These are phyloP conservation scores for Lignosus rhinocerotis DNA, from an alignment of 1,284 basidiomycete genomes.

Conservation along the genomic window DNA sequence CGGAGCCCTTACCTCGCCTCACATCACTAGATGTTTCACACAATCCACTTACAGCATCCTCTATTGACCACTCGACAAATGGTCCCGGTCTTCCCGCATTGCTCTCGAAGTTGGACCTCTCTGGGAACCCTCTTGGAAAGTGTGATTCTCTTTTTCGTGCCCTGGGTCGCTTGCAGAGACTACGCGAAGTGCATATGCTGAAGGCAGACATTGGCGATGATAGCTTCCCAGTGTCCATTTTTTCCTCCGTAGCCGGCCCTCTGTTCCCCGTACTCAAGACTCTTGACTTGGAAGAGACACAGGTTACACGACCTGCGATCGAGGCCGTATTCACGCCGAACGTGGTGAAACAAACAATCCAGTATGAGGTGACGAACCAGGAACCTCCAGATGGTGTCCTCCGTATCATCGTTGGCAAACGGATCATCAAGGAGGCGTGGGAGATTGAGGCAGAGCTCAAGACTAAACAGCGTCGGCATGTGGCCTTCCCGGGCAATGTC, in stretches of 20 bases:
- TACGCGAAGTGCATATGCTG: conserved; percentile 62
- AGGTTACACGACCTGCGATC: conserved; percentile 47
- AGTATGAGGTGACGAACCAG: conserved; percentile 53
- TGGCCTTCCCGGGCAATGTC: not conserved
- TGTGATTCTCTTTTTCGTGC: conserved; percentile 43
- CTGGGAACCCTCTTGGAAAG: conserved; percentile 37
- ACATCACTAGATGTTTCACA: conserved; percentile 58
- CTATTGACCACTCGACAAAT: conserved; percentile 52
- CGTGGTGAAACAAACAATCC: conserved; percentile 44
- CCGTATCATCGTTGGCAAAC: conserved; percentile 66
- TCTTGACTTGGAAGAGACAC: conserved; percentile 67
- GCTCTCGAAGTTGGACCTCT: conserved; percentile 42
- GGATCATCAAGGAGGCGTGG: conserved; percentile 70
- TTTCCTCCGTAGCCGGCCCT: conserved; percentile 28
- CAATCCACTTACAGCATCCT: conserved; percentile 57
- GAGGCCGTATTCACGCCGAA: conserved; percentile 41
- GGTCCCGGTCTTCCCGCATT: conserved; percentile 29
- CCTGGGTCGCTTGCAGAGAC: conserved; percentile 46
- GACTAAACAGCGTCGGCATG: conserved; percentile 34
- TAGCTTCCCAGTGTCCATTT: conserved; percentile 50
- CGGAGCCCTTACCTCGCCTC: conserved; percentile 63
- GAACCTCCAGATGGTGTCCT: conserved; percentile 52
- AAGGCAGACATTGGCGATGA: conserved; percentile 59
- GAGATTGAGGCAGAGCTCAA: conserved; percentile 70
- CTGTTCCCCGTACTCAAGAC: conserved; percentile 53